Evolutionary conservation across 2,329 filamentous ascomycete genomes (phyloP).

Genomic region (Nigrospora oryzae): DNA sequence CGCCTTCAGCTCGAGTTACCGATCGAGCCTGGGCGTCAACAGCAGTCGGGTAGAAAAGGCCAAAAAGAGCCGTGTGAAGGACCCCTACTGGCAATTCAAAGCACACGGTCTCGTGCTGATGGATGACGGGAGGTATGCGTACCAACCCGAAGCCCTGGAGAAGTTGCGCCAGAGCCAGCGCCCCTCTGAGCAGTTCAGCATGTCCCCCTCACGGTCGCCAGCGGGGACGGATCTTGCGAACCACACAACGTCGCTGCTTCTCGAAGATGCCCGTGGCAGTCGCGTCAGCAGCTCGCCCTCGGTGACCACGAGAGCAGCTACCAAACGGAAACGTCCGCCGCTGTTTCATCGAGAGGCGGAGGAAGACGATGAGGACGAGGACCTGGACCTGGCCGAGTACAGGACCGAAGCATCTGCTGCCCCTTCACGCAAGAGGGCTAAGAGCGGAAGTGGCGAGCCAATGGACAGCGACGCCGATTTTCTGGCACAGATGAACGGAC

Average conservation of each 20-base stretch:
- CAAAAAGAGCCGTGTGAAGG: constrained; percentile 14
- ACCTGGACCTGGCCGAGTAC: too few species aligned
- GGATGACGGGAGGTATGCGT: constrained; percentile 43
- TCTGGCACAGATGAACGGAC: too few species aligned
- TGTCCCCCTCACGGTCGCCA: constrained; percentile 10
- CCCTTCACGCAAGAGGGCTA: too few species aligned
- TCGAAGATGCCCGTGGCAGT: constrained; percentile 1
- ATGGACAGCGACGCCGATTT: too few species aligned
- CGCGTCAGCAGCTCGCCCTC: constrained; percentile 12
- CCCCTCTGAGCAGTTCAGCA: constrained; percentile 16
- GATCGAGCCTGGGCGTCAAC: constrained; percentile 22
- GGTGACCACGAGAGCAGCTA: constrained; percentile 5
- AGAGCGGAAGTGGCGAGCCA: too few species aligned
- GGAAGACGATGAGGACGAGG: neutral
- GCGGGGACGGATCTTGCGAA: constrained; percentile 1
- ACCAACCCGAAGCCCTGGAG: constrained; percentile 39
- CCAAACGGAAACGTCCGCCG: constrained; percentile 15
- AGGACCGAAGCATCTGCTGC: too few species aligned
- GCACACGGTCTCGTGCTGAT: constrained; percentile 35
- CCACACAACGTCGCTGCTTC: constrained; percentile 2
- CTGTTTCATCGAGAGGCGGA: neutral
- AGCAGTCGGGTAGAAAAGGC: constrained; percentile 21
- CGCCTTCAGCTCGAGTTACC: constrained; percentile 23
- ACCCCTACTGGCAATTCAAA: constrained; percentile 27
- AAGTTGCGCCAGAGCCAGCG: constrained; percentile 32